Percentiles rank a stretch among this genome's conserved stretches.
These are phyloP conservation scores for Auricularia auricula-judae DNA, from an alignment of 768 basidiomycete species.

Conservation along the genomic window DNA sequence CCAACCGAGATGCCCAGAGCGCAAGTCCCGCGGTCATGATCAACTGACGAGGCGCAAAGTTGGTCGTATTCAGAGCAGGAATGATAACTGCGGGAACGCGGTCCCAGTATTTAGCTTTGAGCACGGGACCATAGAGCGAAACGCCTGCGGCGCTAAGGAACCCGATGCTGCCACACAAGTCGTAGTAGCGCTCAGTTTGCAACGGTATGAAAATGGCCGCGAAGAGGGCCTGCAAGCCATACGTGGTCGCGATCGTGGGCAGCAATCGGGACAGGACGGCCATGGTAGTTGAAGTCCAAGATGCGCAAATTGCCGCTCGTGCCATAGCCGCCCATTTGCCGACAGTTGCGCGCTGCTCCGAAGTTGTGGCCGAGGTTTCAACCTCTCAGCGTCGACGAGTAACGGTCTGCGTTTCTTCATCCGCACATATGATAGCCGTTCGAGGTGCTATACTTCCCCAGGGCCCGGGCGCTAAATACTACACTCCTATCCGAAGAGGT, in stretches of 20 bases:
- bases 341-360: too few species aligned
- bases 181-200: conserved; percentile 55
- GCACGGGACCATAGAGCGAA: conserved; percentile 50
- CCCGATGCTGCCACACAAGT: conserved; percentile 53
- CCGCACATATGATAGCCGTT: too few species aligned
- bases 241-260: conserved; percentile 37
- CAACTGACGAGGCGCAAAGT: conserved; percentile 51
- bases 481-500: too few species aligned
- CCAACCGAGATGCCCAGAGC: conserved; percentile 54
- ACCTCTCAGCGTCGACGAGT: too few species aligned
- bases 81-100: conserved; percentile 24
- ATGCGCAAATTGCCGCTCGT: too few species aligned
- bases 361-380: too few species aligned
- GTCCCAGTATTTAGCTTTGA: conserved; percentile 39
- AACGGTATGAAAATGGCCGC: conserved; percentile 55
- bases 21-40: conserved; percentile 44
- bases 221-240: conserved; percentile 43
- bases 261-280: conserved; percentile 42
- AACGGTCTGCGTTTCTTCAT: too few species aligned
- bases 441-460: too few species aligned
- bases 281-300: conserved; percentile 19
- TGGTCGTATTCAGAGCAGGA: conserved; percentile 24
- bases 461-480: too few species aligned
- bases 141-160: conserved; percentile 51
- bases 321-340: too few species aligned